Base-by-base conservation (phyloP, 164 flowering plant species). In the Vitis riparia region DNA sequence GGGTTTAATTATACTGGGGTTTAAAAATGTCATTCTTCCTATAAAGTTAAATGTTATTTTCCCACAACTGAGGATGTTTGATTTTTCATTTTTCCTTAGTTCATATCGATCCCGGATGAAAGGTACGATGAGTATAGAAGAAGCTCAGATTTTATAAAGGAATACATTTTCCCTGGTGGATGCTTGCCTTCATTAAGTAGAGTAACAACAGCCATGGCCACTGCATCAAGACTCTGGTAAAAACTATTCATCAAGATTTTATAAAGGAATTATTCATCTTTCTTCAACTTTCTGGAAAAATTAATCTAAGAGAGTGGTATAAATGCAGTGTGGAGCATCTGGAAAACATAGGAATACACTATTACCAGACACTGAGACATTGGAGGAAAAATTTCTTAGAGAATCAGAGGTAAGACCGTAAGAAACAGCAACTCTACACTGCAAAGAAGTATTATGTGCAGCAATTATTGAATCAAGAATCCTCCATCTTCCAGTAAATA, bases 111-210 rank as follows among this genome's bases (percentile, higher is more conserved):
- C 60, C 94, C 96, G 59, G 97, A 94, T 68, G 86, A 88, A 74
- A 78, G 92, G 15, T 92, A 94, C 55, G 86, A 94, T 19, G 96
- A 91, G 72, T 85, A 91, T 77, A 76, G 97, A 68, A 85, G 71
- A 73, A 94, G 94, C 77, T 89, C 97, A 15, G 96, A 87, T 80
- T 94, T 94, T 68, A 90, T 94, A 30, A 92, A 90, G 80, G 97
- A 94, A 69, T 92, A 94, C 37, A 94, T 94, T 55, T 94, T 94
- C 67, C 97, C 97, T 13, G 94, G 97, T 23, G 97, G 97, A 61
- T 89, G 92, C 69, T 71, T 94, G 62, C 97, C 97, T 50, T 89
- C 89, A 14, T 74, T 94, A 50, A 87, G 84, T 68, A 82, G 96
- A 78, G 70, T 92, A 70, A 91, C 90, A 70, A 78, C 99, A 66